phyloP scores from a whole-genome alignment of 768 basidiomycete species.

The Suillus ampliporus region DNA sequence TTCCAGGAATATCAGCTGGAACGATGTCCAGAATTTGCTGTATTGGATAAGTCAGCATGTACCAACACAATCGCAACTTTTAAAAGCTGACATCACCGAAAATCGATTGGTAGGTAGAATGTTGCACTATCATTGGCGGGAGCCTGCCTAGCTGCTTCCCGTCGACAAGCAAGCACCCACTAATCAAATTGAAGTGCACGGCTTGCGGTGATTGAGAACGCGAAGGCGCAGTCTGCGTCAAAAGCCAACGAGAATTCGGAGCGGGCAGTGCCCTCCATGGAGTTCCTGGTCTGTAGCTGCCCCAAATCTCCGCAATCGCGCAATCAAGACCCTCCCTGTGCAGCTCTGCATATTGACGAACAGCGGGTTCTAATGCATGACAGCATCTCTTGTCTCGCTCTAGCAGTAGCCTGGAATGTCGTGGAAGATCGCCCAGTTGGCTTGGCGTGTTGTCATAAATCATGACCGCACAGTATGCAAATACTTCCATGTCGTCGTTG shows the following conservation, averaged over 20 bases:
- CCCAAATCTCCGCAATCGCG: slow-evolving; percentile 29
- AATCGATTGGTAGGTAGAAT: slow-evolving; percentile 25
- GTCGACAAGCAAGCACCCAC: slow-evolving; percentile 34
- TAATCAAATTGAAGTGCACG: slow-evolving; percentile 28
- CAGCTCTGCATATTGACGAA: slow-evolving; percentile 10
- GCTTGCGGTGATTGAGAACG: slow-evolving; percentile 21
- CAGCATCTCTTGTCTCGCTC: slow-evolving; percentile 40
- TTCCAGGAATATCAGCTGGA: slow-evolving; percentile 30
- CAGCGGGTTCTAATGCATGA: slow-evolving; percentile 23
- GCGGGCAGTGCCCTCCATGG: slow-evolving; percentile 21
- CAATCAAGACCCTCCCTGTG: slow-evolving; percentile 21
- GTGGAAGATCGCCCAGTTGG: slow-evolving; percentile 10
- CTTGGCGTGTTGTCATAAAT: slow-evolving; percentile 33
- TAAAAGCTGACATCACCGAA: slow-evolving; percentile 26
- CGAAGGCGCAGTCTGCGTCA: slow-evolving; percentile 20
- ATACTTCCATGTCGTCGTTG: slow-evolving; percentile 27
- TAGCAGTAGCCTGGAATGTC: slow-evolving; percentile 24
- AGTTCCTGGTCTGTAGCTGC: slow-evolving; percentile 28
- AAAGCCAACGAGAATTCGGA: slow-evolving; percentile 30
- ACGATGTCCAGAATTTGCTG: slow-evolving; percentile 29
- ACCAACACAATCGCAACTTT: background rate
- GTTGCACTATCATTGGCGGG: slow-evolving; percentile 23
- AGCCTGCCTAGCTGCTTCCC: slow-evolving; percentile 32
- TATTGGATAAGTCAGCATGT: slow-evolving; percentile 8
- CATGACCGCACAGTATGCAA: slow-evolving; percentile 30